Evolutionary conservation across 768 basidiomycete genomes (phyloP), one percentile per base, ranked within the genome.

Genomic region (Mycena polygramma): DNA sequence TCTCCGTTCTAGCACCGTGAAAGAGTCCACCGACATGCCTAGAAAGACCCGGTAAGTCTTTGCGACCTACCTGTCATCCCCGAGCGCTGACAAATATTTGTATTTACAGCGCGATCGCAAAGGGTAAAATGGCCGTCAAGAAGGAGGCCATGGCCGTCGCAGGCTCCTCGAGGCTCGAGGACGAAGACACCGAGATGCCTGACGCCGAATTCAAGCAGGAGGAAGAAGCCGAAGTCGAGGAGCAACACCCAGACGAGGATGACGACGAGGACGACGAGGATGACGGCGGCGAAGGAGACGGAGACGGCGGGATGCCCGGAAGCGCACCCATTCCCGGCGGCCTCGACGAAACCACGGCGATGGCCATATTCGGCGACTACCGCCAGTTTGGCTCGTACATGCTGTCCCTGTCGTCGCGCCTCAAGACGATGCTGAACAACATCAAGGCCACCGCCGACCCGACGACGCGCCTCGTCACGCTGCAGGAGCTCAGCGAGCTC

Each of bases 401-500:
- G 93, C 88, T 94, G 75, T 94, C 94, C 36, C 88, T 97, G 57
- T 92, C 92, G 26, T 89, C 89, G 36, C 92, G 97, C 57, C 90
- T 98, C 79, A 97, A 96, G 87, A 91, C 89, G 8, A 93, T 97
- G 88, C 85, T 98, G 69, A 92, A 88, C 80, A 94, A 94, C 80
- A 94, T 97, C 89, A 93, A 94, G 81, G 78, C 89, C 26, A 90
- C 91, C 36, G 93, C 94, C 39, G 94, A 94, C 78, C 91, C 94
- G 14, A 94, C 93, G 0, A 93, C 91, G 48, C 92, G 96, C 57
- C 89, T 98, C 36, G 83, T 95, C 52, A 96, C 97, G 7, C 83
- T 99, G 36, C 96, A 98, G 77, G 97, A 99, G 76, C 88, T 98
- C 61, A 96, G 94, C 82, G 97, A 99, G 79, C 81, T 98, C 41